Conservation (phyloP, 1,139 yeast genomes). For the Blastobotrys aristatus region DNA sequence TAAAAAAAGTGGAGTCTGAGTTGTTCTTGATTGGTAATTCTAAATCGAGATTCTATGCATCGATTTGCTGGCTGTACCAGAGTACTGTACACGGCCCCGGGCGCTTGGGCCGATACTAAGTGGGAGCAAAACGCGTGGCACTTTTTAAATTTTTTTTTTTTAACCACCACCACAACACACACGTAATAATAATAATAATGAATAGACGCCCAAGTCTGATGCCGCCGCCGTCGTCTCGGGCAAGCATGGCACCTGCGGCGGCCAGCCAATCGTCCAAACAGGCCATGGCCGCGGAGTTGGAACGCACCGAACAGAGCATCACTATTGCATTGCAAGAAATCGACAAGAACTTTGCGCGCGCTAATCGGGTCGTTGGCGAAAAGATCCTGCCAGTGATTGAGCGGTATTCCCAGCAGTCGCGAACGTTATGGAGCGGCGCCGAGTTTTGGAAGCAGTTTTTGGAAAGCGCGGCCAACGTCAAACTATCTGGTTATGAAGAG, state of each 20-base stretch:
- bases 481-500: conserved; percentile 54
- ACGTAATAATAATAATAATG: background rate
- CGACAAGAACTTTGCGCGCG: conserved; percentile 61
- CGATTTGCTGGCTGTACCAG: too few species aligned
- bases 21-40: too few species aligned
- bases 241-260: conserved; percentile 11
- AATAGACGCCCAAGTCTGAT: conserved; percentile 13
- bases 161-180: background rate
- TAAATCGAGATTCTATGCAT: too few species aligned
- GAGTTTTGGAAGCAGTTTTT: conserved; percentile 72
- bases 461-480: conserved; percentile 71
- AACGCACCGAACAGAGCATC: conserved; percentile 73
- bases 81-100: too few species aligned
- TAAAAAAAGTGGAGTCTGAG: too few species aligned
- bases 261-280: conserved; percentile 11
- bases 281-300: conserved; percentile 47
- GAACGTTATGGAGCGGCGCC: conserved; percentile 51
- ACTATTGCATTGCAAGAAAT: conserved; percentile 75
- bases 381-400: conserved; percentile 57
- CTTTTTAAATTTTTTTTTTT: too few species aligned
- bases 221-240: conserved; percentile 16
- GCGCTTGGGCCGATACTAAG: too few species aligned
- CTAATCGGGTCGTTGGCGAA: conserved; percentile 60
- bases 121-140: too few species aligned
- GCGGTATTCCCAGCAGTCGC: conserved; percentile 51